Base-by-base conservation (phyloP, 768 basidiomycete genomes). In the Collybia nuda region DNA sequence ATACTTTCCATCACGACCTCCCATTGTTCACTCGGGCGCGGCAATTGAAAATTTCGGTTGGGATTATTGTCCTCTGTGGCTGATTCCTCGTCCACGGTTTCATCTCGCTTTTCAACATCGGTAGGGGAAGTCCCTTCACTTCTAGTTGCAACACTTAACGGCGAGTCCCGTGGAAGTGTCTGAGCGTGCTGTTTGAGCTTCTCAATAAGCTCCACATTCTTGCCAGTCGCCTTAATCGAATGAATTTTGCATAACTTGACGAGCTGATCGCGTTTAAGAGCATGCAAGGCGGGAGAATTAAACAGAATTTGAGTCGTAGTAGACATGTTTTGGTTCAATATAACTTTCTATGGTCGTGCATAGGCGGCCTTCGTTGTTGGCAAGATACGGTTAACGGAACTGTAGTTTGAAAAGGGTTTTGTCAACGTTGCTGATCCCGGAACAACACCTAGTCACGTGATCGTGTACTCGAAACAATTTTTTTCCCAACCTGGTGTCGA, bases 1-100 rank as follows among this genome's bases (percentile, higher is more conserved):
- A 88, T 91, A 51, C 81, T 80, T 47, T 92, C 90, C 84, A 92
- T 90, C n/a, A 91, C 81, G 52, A 92, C 71, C 61, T 90, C 88
- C 89, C 91, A 92, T 58, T 87, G 85, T 58, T 89, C 86, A 60
- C 88, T 88, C 0, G 86, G 86, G 38, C 87, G 77, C 8, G 82
- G 69, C 51, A 72, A 61, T 35, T 65, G 57, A 47, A 51, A 57
- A 11, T 50, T 45, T 57, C 60, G 57, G 11, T 44, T 48, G n/a
- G 53, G 44, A 19, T 57, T 47, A 50, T 49, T 54, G 17, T 53
- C 56, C 17, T 54, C 48, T 11, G 54, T 47, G 40, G 48, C 22
- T 43, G 66, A 59, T 23, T 65, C 60, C 15, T 61, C 59, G 11
- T 69, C 62, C 2, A 69, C 55, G 56, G 29, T 51, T 54, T 38